These are phyloP conservation scores for Rosa rugosa DNA, from an alignment of 306 rosid genomes.

Conservation along the genomic window DNA sequence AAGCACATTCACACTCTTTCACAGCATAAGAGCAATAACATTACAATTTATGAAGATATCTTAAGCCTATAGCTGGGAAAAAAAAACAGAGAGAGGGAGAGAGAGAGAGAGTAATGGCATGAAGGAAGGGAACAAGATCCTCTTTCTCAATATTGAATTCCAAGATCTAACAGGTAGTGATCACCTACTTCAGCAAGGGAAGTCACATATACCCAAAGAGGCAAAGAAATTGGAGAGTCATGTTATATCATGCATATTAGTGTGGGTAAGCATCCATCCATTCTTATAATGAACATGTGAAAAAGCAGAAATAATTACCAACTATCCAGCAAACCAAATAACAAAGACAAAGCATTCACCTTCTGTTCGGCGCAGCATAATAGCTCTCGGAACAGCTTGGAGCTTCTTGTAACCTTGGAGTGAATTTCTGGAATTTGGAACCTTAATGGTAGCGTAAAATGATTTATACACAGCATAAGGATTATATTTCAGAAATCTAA, in stretches of 20 bases:
- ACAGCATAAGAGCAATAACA: background rate
- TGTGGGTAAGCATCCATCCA: background rate
- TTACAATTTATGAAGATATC: background rate
- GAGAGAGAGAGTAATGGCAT: background rate
- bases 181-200: slow-evolving; percentile 1
- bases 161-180: background rate
- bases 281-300: background rate
- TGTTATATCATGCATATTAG: background rate
- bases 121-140: background rate
- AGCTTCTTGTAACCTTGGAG: slow-evolving; percentile 94
- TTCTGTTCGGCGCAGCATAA: slow-evolving; percentile 98
- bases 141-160: background rate
- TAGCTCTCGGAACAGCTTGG: slow-evolving; percentile 95
- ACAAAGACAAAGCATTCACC: slow-evolving; percentile 43
- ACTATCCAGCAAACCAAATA: background rate
- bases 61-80: background rate
- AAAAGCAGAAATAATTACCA: background rate
- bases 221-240: background rate
- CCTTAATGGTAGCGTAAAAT: slow-evolving; percentile 77
- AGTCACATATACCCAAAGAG: background rate
- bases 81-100: no score
- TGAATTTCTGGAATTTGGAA: slow-evolving; percentile 81
- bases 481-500: slow-evolving; percentile 91
- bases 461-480: slow-evolving; percentile 91
- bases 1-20: slow-evolving; percentile 12